These are phyloP conservation scores for Dentipellis sp. DNA, from an alignment of 768 basidiomycete genomes.

Conservation along the genomic window DNA sequence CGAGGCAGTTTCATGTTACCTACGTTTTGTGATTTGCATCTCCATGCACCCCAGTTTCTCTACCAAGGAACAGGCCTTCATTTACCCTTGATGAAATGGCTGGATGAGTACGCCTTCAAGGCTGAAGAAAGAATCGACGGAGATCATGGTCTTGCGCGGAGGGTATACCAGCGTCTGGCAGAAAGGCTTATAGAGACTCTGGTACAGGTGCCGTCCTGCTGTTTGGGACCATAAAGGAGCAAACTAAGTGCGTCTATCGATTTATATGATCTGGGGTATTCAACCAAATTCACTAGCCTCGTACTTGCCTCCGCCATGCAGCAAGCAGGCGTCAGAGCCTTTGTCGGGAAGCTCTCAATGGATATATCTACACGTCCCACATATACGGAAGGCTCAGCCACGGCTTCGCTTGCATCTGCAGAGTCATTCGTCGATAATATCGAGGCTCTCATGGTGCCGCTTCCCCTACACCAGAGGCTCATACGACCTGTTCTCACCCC, in stretches of 20 bases:
- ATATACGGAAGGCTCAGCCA: slow-evolving; percentile 56
- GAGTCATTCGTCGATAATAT: slow-evolving; percentile 49
- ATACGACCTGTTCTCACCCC: slow-evolving; percentile 83
- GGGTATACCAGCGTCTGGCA: slow-evolving; percentile 35
- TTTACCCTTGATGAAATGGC: slow-evolving; percentile 78
- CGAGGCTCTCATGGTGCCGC: slow-evolving; percentile 25
- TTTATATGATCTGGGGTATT: neutral
- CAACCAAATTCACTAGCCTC: slow-evolving; percentile 33
- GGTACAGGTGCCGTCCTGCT: slow-evolving; percentile 74
- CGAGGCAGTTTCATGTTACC: slow-evolving; percentile 63
- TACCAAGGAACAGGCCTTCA: slow-evolving; percentile 85
- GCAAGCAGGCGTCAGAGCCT: slow-evolving; percentile 60
- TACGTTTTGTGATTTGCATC: slow-evolving; percentile 73
- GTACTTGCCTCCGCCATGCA: slow-evolving; percentile 75
- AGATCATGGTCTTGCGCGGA: slow-evolving; percentile 45
- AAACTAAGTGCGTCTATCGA: slow-evolving; percentile 53
- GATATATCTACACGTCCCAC: slow-evolving; percentile 64
- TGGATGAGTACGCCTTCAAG: slow-evolving; percentile 72
- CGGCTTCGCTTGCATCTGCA: slow-evolving; percentile 41
- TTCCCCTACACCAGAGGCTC: slow-evolving; percentile 39
- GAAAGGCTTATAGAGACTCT: slow-evolving; percentile 50
- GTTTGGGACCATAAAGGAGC: slow-evolving; percentile 72
- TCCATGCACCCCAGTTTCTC: slow-evolving; percentile 85
- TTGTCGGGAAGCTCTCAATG: slow-evolving; percentile 90
- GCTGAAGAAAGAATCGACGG: slow-evolving; percentile 71